Evolutionary conservation across 2,329 filamentous ascomycete genomes (phyloP).

Genomic region (Exutisphaerella laricina): DNA sequence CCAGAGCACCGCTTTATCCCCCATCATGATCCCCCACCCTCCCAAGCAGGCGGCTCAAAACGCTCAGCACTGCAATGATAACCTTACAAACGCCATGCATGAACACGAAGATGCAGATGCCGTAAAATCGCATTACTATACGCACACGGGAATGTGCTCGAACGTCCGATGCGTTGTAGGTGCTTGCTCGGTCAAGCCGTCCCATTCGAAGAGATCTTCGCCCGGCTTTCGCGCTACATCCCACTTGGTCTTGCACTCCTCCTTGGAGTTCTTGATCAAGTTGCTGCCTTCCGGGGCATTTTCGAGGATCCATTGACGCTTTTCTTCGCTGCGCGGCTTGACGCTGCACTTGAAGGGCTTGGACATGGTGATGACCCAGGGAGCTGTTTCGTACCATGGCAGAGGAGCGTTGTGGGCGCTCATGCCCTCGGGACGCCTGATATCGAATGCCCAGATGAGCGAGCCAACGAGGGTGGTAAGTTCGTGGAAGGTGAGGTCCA

Average conservation of each 20-base stretch:
- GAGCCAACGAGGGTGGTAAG: slow-evolving; percentile 30
- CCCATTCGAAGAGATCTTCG: slow-evolving; percentile 22
- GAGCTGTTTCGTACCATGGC: slow-evolving; percentile 32
- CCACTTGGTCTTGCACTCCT: slow-evolving; percentile 20
- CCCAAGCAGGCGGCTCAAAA: neutral
- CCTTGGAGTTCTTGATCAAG: slow-evolving; percentile 22
- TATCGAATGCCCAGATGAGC: slow-evolving; percentile 30
- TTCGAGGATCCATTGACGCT: slow-evolving; percentile 28
- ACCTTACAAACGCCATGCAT: too few species aligned
- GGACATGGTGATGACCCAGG: slow-evolving; percentile 33
- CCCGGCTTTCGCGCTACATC: slow-evolving; percentile 18
- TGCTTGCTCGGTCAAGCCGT: slow-evolving; percentile 24
- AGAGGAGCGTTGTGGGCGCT: slow-evolving; percentile 23
- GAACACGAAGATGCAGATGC: too few species aligned
- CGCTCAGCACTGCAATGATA: neutral
- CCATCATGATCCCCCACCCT: neutral
- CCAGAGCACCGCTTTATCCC: neutral
- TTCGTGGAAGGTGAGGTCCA: slow-evolving; percentile 31
- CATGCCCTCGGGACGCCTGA: slow-evolving; percentile 25
- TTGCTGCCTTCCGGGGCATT: slow-evolving; percentile 24
- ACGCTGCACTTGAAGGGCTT: slow-evolving; percentile 31
- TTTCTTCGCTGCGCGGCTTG: slow-evolving; percentile 28
- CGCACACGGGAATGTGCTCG: neutral
- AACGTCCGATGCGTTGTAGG: neutral
- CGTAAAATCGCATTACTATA: too few species aligned